phyloP scores from a whole-genome alignment of 2,329 filamentous ascomycete species.

The Aplosporella prunicola region DNA sequence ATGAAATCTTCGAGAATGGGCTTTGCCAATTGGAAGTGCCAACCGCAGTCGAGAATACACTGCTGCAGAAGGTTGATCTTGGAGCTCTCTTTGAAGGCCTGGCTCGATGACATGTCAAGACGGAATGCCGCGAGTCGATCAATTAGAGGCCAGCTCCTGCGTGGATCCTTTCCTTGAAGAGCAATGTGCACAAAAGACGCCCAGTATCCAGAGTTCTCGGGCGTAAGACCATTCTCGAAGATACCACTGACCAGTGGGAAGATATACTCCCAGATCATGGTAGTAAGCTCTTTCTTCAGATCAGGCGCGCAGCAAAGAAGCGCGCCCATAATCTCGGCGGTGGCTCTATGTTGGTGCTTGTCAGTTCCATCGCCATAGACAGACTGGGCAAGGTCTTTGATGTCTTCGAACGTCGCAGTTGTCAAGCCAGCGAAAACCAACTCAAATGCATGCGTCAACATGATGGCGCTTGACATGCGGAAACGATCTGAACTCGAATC shows the following conservation, averaged over 20 bases:
- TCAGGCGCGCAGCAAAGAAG: slow-evolving; percentile 74
- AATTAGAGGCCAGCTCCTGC: slow-evolving; percentile 76
- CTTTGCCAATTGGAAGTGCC: slow-evolving; percentile 89
- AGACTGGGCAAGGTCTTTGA: slow-evolving; percentile 67
- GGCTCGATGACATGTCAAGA: slow-evolving; percentile 88
- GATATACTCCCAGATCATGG: slow-evolving; percentile 76
- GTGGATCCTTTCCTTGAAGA: slow-evolving; percentile 79
- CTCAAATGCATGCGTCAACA: slow-evolving; percentile 84
- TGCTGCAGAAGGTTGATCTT: slow-evolving; percentile 90
- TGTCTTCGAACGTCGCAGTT: slow-evolving; percentile 70
- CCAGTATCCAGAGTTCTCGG: slow-evolving; percentile 93
- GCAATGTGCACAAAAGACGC: slow-evolving; percentile 85
- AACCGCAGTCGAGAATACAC: slow-evolving; percentile 76
- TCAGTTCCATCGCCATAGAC: slow-evolving; percentile 90
- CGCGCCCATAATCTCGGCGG: slow-evolving; percentile 83
- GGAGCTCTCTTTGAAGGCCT: slow-evolving; percentile 96
- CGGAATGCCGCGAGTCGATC: slow-evolving; percentile 76
- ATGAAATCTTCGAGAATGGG: slow-evolving; percentile 86
- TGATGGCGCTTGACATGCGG: slow-evolving; percentile 75
- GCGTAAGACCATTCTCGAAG: slow-evolving; percentile 84
- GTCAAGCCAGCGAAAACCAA: slow-evolving; percentile 75
- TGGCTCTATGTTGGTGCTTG: slow-evolving; percentile 94
- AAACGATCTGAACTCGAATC: slow-evolving; percentile 77
- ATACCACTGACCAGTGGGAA: slow-evolving; percentile 80
- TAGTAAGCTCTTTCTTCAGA: slow-evolving; percentile 61